Conservation (phyloP, 1,284 basidiomycete species). For the Gomphus bonarii region DNA sequence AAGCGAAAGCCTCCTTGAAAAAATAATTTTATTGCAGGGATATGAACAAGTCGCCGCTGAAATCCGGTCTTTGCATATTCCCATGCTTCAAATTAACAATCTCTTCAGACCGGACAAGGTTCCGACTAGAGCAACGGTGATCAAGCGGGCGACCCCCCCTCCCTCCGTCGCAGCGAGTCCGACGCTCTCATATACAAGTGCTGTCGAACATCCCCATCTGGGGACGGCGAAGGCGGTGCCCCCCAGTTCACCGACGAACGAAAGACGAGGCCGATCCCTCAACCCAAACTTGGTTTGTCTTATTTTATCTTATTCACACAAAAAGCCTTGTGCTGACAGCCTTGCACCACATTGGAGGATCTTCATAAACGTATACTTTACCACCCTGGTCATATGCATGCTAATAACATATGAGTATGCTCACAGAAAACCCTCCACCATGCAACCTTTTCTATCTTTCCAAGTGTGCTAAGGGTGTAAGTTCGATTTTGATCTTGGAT, state of each 20-base stretch:
- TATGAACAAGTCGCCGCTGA: conserved; percentile 34
- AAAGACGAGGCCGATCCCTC: not conserved
- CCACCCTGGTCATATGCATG: not conserved
- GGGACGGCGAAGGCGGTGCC: not conserved
- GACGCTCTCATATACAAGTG: not conserved
- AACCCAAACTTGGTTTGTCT: conserved; percentile 4
- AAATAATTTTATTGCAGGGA: conserved; percentile 52
- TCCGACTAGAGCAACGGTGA: conserved; percentile 16
- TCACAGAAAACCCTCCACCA: conserved; percentile 57
- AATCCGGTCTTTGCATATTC: conserved; percentile 40
- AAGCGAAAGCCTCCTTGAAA: conserved; percentile 53
- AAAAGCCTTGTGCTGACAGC: not conserved
- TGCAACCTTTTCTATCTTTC: conserved; percentile 75
- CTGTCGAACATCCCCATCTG: not conserved
- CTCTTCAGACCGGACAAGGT: conserved; percentile 51
- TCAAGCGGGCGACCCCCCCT: conserved; percentile 30
- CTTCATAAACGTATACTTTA: conserved; percentile 39
- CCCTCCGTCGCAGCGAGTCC: conserved; percentile 18
- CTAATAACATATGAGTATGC: not conserved
- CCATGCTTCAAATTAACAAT: conserved; percentile 45
- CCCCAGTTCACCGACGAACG: not conserved
- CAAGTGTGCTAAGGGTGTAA: conserved; percentile 67
- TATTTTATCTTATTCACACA: not conserved
- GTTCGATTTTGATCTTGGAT: conserved; percentile 12
- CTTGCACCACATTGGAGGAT: conserved; percentile 23